Evolutionary conservation across 768 basidiomycete genomes (phyloP).

Genomic region (Macrolepiota fuliginosa): DNA sequence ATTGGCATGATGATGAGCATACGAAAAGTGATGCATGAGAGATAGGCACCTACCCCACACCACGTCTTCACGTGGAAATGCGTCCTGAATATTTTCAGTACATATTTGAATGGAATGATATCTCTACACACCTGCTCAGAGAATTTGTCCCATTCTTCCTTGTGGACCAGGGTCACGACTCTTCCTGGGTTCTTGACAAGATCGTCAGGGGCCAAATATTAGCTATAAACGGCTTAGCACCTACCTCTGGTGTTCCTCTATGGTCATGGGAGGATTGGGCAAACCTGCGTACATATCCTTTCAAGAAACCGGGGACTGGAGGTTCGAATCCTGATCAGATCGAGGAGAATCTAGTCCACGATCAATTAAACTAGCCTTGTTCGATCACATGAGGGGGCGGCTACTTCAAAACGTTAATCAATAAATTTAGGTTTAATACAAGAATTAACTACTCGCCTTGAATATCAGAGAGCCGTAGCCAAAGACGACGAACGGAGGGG

Average conservation of each 20-base stretch:
- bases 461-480: slow-evolving; percentile 94
- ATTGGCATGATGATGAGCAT: not conserved
- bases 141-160: slow-evolving; percentile 82
- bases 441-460: slow-evolving; percentile 50
- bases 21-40: not conserved
- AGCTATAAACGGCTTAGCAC: slow-evolving; percentile 2
- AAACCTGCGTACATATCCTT: slow-evolving; percentile 87
- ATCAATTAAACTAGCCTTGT: slow-evolving; percentile 43
- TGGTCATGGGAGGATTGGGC: slow-evolving; percentile 93
- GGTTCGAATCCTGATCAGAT: not conserved
- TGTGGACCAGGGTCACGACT: slow-evolving; percentile 87
- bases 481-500: slow-evolving; percentile 67
- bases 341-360: not conserved
- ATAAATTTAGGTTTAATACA: not conserved
- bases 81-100: slow-evolving; percentile 40
- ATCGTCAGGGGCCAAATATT: not conserved
- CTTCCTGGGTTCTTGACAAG: slow-evolving; percentile 70
- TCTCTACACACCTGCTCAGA: slow-evolving; percentile 55
- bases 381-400: slow-evolving; percentile 78
- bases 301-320: slow-evolving; percentile 77
- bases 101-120: not conserved
- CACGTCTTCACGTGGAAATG: slow-evolving; percentile 68
- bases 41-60: slow-evolving; percentile 75
- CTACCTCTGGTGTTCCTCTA: slow-evolving; percentile 84
- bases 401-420: slow-evolving; percentile 32